A percentile compares a stretch with the other conserved stretches of the same genome.
Conservation (phyloP, 306 rosid species). For the Quercus robur region DNA sequence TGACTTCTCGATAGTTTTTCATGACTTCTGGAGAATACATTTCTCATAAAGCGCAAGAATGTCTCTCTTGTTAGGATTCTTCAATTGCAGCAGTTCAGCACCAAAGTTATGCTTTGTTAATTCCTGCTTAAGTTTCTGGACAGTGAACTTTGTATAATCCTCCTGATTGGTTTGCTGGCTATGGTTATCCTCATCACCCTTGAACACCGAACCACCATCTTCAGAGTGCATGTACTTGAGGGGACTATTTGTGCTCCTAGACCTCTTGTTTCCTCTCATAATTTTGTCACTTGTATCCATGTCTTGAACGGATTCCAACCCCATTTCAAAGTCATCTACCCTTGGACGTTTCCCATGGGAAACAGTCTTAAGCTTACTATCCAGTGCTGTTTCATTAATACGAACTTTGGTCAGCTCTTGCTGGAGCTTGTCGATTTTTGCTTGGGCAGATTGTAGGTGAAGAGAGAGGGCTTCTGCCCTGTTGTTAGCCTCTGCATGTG, state of each 20-base stretch:
- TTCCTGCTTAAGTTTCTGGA: conserved; percentile 84
- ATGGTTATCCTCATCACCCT: conserved; percentile 66
- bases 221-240: conserved; percentile 47
- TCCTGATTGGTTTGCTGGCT: conserved; percentile 66
- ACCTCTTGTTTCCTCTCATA: conserved; percentile 52
- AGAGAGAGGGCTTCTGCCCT: conserved; percentile 89
- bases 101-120: conserved; percentile 85
- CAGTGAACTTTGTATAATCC: conserved; percentile 77
- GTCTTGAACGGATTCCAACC: conserved; percentile 65
- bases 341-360: conserved; percentile 80
- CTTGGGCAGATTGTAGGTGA: conserved; percentile 85
- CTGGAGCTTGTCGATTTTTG: conserved; percentile 80
- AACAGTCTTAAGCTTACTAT: conserved; percentile 61
- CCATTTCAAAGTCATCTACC: conserved; percentile 58
- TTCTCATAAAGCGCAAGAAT: conserved; percentile 78
- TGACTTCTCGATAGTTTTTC: conserved; percentile 23
- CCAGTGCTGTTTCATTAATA: conserved; percentile 74
- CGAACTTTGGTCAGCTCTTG: conserved; percentile 80
- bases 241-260: conserved; percentile 62
- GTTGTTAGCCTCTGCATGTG: conserved; percentile 81
- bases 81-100: conserved; percentile 74
- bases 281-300: conserved; percentile 64
- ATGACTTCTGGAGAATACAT: conserved; percentile 60
- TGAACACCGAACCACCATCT: conserved; percentile 84
- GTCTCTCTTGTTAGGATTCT: conserved; percentile 75